Evolutionary conservation across 2,329 filamentous ascomycete species (phyloP), one percentile per base, ranked within the genome.

Genomic region (Scedosporium dehoogii): DNA sequence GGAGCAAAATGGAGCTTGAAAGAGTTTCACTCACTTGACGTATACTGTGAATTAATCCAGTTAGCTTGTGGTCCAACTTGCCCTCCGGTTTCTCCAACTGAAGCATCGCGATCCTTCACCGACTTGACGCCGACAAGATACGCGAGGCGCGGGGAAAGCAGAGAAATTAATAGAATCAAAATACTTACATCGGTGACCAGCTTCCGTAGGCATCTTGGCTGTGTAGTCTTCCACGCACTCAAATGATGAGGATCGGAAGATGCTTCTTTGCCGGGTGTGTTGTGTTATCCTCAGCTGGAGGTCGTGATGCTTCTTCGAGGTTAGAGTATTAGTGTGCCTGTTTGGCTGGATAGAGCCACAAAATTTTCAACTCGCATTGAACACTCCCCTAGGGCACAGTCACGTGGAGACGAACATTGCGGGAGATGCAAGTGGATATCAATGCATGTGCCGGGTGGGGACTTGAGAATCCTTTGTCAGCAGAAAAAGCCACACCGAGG

Each of bases 181-280:
- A 67, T 69, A 90, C 90, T 90, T 81, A 93, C 90, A 83, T 89
- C 90, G 86, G 87, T 92, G 89, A 81, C 89, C 89, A 77, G 88
- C 83, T 86, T 91, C 89, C 76, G 89, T 88, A 89, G 88, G 85
- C 90, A 94, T 94, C 79, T 85, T 92, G 87, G 81, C 60, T 53
- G 63, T 66, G 63, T 65, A 58, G 64, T 66, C 64, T 64, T 66
- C 64, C 76, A 72, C 73, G 74, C 46, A 78, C 74, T 75, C 72
- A 74, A 71, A 69, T 73, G 70, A 72, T 73, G 70, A 72, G 60
- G 51, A 44, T 55, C 51, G 60, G 60, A 62, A 57, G 60, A 46
- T 38, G 48, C 25, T 61, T 61, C 42, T 51, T 55, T 55, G 60
- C 23, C 42, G 38, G 60, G 29, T 48, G 53, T 62, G 33, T 62